Base-by-base conservation (phyloP, 2,329 filamentous ascomycete genomes). In the Fusarium equiseti region DNA sequence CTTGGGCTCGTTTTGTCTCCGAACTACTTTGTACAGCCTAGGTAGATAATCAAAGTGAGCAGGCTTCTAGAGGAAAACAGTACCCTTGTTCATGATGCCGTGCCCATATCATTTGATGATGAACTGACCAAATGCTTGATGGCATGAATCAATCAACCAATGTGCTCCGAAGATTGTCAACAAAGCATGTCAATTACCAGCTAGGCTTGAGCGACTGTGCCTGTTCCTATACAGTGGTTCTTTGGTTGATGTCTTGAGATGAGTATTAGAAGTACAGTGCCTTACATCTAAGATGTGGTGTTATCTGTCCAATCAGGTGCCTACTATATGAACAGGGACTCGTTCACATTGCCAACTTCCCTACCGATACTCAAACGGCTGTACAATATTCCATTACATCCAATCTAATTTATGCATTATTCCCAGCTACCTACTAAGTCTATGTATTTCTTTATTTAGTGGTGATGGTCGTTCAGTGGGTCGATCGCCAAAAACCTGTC, bases 401-500 rank as follows among this genome's bases (percentile, higher is more conserved):
- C 11, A 20, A 12, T 38, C 35, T 16, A 26, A 27, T 40, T 50
- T 40, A 38, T 50, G 26, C 20, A n/a, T 35, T 40, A 22, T 40
- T 57, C 27, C 29, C 44, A 50, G 44, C 44, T 29, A 38, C 35
- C 44, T 29, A 38, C 10, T 18, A 10, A 38, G 9, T 18, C 32
- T 38, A 38, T 38, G 35, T n/a, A 45, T 51, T 26, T 26, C 32
- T 51, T 24, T 12, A 38, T 51, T 51, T 38, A 24, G n/a, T 35
- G 49, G n/a, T 35, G 49, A 51, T 38, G 49, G 16, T 15, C 16
- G 16, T 38, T 27, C 31, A 51, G 27, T 55, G 49, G 42, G 20
- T 32, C 59, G 50, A 64, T 63, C 50, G 13, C 55, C 56, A 45
- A 50, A 45, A 50, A 46, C 50, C 46, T 48, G 22, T 27, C 58